These are phyloP conservation scores for Endocalyx cinctus DNA, from an alignment of 2,329 filamentous ascomycete genomes.

Conservation along the genomic window DNA sequence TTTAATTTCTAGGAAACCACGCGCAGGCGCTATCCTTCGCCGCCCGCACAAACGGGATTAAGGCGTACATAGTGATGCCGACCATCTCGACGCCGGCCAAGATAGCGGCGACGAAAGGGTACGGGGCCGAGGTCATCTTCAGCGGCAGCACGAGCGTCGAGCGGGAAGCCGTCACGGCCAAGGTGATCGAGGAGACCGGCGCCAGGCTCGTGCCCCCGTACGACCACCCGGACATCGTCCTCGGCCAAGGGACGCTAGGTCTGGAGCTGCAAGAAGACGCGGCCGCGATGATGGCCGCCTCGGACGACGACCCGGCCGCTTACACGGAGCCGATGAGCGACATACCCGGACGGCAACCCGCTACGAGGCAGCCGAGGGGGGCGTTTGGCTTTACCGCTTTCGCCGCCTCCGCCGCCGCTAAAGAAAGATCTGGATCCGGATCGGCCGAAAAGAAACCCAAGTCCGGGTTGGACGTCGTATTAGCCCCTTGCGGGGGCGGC, in stretches of 20 bases:
- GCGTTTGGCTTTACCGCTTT: too few species aligned
- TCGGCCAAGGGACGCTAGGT: slow-evolving; percentile 87
- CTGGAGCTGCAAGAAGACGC: slow-evolving; percentile 79
- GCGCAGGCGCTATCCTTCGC: slow-evolving; percentile 89
- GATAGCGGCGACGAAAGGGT: slow-evolving; percentile 73
- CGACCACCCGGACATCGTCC: slow-evolving; percentile 85
- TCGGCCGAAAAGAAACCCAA: slow-evolving; percentile 6
- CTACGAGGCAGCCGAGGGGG: neutral
- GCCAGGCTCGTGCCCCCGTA: slow-evolving; percentile 84
- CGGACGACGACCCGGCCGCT: slow-evolving; percentile 10
- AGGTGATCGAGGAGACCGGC: slow-evolving; percentile 66
- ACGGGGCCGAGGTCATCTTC: slow-evolving; percentile 76
- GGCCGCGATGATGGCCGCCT: slow-evolving; percentile 40
- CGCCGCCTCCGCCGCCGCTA: neutral
- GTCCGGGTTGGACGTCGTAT: slow-evolving; percentile 59
- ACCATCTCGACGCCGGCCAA: slow-evolving; percentile 79
- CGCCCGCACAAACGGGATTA: slow-evolving; percentile 66
- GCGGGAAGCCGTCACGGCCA: slow-evolving; percentile 70
- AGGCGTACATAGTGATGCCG: slow-evolving; percentile 90
- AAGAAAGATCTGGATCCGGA: neutral
- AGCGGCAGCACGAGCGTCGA: slow-evolving; percentile 76
- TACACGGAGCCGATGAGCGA: slow-evolving; percentile 3
- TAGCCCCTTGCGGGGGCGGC: slow-evolving; percentile 82
- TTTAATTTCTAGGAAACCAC: slow-evolving; percentile 94
- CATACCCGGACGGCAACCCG: too few species aligned